phyloP scores from a whole-genome alignment of 2,329 filamentous ascomycete species.

The Epichloe glyceriae region DNA sequence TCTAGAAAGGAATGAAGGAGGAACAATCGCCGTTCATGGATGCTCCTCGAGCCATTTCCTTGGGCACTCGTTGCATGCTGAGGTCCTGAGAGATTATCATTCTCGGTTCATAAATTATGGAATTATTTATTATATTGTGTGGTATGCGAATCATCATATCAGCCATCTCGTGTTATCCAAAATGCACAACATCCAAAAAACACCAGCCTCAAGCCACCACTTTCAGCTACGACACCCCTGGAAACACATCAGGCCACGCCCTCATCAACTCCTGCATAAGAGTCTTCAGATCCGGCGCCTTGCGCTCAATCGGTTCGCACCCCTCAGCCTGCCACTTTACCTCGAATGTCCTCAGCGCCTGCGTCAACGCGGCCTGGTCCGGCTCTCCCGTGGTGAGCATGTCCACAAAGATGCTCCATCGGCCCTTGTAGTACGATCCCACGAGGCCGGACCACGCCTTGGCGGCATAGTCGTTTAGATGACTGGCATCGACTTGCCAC shows the following conservation, averaged over 20 bases:
- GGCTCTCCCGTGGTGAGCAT: constrained; percentile 17
- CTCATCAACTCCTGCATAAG: neutral
- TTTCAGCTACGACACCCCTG: neutral
- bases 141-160: no score
- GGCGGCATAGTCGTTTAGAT: constrained; percentile 35
- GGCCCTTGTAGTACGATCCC: constrained; percentile 29
- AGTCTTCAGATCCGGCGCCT: neutral
- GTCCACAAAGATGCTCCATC: constrained; percentile 33
- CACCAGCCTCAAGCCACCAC: no score
- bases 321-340: neutral
- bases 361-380: constrained; percentile 1
- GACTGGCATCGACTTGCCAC: constrained; percentile 23
- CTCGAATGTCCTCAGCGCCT: constrained; percentile 2
- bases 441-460: constrained; percentile 36
- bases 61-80: no score
- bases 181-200: no score
- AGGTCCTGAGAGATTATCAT: no score
- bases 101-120: no score
- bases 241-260: constrained; percentile 1
- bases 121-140: no score
- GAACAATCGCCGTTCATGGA: no score
- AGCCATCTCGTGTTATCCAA: no score
- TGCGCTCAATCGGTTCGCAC: neutral
- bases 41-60: no score
- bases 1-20: no score